Base-by-base conservation (phyloP, 2,329 filamentous ascomycete genomes). In the Verticillium albo-atrum region DNA sequence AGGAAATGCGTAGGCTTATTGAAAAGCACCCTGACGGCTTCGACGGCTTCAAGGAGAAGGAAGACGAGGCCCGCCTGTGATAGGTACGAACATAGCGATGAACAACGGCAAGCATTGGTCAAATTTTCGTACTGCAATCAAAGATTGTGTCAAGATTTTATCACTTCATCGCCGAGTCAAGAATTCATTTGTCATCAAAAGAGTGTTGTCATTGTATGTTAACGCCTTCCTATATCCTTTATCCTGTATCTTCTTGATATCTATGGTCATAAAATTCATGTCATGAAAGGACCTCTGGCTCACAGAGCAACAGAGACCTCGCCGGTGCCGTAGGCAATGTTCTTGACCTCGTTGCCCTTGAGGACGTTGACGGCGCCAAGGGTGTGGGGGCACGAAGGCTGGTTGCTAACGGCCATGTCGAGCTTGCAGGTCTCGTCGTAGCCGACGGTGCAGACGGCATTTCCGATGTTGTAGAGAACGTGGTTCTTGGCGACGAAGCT, bases 261-360 rank as follows among this genome's bases (percentile, higher is more conserved):
- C 42, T 50, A 50, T 50, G 15, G 42, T 50, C 42, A 50, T 50
- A 50, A 50, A 50, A 5, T 50, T 50, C 42, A 50, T 50, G 25
- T 53, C 25, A 53, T 28, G 25, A 10, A 53, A 15, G 23, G 25
- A 20, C 6, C 34, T 15, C 34, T n/a, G 12, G 56, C 56, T 54
- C 50, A 58, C 34, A 60, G 12, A 42, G 61, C 61, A 25, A 58
- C 50, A 10, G 59, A 28, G 27, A 57, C 70, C 57, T 77, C 68
- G 54, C 82, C 82, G 17, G 79, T 79, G 32, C 75, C 76, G 64
- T 84, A 85, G 65, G 72, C 68, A 61, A 85, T 77, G 70, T 85
- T 82, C 68, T 76, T 77, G 28, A 85, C 82, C 9, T 77, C 75
- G 2, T 70, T 62, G 15, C 66, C 68, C 2, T 70, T 74, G 59